phyloP scores from a whole-genome alignment of 2,329 filamentous ascomycete species.

The Aspergillus fructus region DNA sequence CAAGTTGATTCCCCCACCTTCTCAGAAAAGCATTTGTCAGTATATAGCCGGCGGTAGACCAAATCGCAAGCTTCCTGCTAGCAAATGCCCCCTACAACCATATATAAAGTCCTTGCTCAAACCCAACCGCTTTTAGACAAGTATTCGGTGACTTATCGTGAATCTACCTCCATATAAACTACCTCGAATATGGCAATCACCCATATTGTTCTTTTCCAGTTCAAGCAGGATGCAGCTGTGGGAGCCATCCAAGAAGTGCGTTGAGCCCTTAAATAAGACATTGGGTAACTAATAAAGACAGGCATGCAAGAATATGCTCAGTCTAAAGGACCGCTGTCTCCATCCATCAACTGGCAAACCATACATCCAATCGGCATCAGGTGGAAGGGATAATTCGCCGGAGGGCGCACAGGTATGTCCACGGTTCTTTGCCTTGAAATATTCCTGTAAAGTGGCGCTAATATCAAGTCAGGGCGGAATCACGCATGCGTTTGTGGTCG shows the following conservation, averaged over 20 bases:
- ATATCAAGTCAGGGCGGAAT: constrained; percentile 44
- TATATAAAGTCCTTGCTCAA: too few species aligned
- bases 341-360: constrained; percentile 57
- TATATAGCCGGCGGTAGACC: too few species aligned
- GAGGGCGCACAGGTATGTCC: constrained; percentile 58
- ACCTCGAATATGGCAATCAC: constrained; percentile 51
- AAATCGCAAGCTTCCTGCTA: too few species aligned
- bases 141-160: too few species aligned
- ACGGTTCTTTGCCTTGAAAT: background rate
- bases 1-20: too few species aligned
- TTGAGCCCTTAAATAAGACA: too few species aligned
- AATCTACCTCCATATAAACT: too few species aligned
- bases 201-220: constrained; percentile 68
- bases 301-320: constrained; percentile 58
- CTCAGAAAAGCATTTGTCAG: too few species aligned
- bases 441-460: background rate
- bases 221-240: constrained; percentile 52
- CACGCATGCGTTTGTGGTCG: constrained; percentile 67
- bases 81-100: too few species aligned
- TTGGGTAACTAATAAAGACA: constrained; percentile 24
- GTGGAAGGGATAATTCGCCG: constrained; percentile 62
- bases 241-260: constrained; percentile 58
- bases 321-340: constrained; percentile 57
- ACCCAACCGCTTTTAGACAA: too few species aligned
- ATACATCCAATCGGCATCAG: constrained; percentile 61